Percentiles rank a stretch among this genome's conserved stretches.
phyloP scores from a whole-genome alignment of 1,284 basidiomycete species.

The Ceratobasidium sp. region DNA sequence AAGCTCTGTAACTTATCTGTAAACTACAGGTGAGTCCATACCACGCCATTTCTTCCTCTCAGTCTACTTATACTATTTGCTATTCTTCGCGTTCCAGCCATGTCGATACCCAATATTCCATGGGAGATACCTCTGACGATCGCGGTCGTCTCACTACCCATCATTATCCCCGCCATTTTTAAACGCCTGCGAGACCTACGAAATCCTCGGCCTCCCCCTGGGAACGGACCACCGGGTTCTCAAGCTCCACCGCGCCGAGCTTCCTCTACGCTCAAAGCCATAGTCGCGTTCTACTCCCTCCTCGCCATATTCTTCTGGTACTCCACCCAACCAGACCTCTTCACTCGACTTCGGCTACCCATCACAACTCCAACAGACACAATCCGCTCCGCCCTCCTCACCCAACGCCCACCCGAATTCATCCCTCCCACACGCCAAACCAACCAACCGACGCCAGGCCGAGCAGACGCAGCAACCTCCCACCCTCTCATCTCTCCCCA shows the following conservation, averaged over 20 bases:
- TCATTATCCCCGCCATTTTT: constrained; percentile 6
- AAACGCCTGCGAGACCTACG: neutral
- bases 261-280: neutral
- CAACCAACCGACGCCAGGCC: neutral
- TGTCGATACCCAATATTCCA: constrained; percentile 10
- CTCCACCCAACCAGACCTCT: constrained; percentile 41
- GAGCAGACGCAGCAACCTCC: constrained; percentile 22
- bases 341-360: constrained; percentile 35
- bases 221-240: neutral
- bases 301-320: constrained; percentile 27
- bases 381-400: constrained; percentile 36
- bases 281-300: constrained; percentile 20
- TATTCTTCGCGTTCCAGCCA: neutral
- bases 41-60: neutral
- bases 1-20: neutral
- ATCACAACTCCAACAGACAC: constrained; percentile 23
- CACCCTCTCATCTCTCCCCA: constrained; percentile 42
- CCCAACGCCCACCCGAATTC: constrained; percentile 38
- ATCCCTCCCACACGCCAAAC: constrained; percentile 22
- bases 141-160: constrained; percentile 8
- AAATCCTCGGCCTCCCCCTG: neutral
- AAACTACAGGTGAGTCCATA: neutral
- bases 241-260: neutral
- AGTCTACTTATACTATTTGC: neutral
- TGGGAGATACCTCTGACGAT: constrained; percentile 13